Conservation (phyloP, 441 rosid genomes). For the Brassica balearica region DNA sequence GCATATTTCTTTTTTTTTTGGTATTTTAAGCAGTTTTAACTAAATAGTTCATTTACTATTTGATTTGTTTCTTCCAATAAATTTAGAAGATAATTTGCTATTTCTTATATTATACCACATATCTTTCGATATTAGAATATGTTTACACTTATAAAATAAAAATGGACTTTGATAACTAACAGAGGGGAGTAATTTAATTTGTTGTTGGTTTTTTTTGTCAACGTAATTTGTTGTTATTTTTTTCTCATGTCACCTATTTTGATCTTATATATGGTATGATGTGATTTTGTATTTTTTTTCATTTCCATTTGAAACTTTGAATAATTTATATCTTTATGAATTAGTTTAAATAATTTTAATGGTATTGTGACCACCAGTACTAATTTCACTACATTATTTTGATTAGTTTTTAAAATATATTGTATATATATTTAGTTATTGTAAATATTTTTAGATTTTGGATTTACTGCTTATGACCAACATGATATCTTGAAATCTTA, state of each 20-base stretch:
- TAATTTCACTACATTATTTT: background rate
- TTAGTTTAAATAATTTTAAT: background rate
- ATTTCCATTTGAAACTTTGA: background rate
- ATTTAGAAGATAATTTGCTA: too few species aligned
- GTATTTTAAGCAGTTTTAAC: too few species aligned
- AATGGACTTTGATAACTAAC: too few species aligned
- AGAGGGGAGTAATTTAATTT: too few species aligned
- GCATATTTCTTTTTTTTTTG: too few species aligned
- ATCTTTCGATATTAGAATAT: too few species aligned
- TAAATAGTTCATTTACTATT: too few species aligned
- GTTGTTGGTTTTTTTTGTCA: too few species aligned
- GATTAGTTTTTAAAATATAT: background rate
- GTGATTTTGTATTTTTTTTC: background rate
- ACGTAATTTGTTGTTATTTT: too few species aligned
- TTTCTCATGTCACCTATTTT: background rate
- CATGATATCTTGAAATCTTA: slow-evolving; percentile 1
- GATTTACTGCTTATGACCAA: background rate
- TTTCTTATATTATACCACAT: too few species aligned
- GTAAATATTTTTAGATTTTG: background rate
- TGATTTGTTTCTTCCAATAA: too few species aligned
- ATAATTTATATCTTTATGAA: background rate
- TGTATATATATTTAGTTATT: background rate
- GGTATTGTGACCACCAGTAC: background rate
- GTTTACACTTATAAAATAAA: too few species aligned
- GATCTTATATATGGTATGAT: background rate